Conservation (phyloP, 192 early-diverging fungal genomes). For the Chytriomyces confervae region DNA sequence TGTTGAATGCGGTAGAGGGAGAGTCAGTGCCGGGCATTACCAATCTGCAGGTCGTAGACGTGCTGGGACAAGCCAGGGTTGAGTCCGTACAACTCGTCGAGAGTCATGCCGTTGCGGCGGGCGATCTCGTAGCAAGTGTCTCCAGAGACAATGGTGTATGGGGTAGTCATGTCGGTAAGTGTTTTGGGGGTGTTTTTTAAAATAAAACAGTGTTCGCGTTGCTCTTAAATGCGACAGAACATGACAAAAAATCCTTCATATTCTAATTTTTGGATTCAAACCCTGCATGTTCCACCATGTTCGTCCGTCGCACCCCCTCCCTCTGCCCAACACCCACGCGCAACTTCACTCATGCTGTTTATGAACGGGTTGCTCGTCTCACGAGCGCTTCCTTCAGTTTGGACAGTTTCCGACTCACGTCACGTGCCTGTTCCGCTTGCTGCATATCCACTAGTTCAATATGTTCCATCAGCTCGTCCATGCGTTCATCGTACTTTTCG, state of each 20-base stretch:
- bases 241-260: no score
- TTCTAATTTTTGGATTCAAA: no score
- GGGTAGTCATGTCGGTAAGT: neutral
- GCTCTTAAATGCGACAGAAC: no score
- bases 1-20: neutral
- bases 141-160: slow-evolving; percentile 13
- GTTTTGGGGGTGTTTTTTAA: no score
- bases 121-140: slow-evolving; percentile 24
- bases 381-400: slow-evolving; percentile 1
- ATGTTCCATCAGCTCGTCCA: neutral
- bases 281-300: no score
- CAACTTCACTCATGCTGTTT: no score
- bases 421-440: slow-evolving; percentile 7
- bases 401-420: neutral
- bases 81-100: slow-evolving; percentile 1
- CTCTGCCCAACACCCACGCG: no score
- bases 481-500: neutral
- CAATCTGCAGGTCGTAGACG: slow-evolving; percentile 27
- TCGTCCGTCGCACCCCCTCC: no score
- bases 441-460: neutral
- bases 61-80: slow-evolving; percentile 14
- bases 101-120: neutral
- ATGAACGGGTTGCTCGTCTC: no score
- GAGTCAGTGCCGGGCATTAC: neutral
- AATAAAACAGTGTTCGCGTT: no score